phyloP scores from a whole-genome alignment of 2,329 filamentous ascomycete species.

The Diaporthe ilicicola region DNA sequence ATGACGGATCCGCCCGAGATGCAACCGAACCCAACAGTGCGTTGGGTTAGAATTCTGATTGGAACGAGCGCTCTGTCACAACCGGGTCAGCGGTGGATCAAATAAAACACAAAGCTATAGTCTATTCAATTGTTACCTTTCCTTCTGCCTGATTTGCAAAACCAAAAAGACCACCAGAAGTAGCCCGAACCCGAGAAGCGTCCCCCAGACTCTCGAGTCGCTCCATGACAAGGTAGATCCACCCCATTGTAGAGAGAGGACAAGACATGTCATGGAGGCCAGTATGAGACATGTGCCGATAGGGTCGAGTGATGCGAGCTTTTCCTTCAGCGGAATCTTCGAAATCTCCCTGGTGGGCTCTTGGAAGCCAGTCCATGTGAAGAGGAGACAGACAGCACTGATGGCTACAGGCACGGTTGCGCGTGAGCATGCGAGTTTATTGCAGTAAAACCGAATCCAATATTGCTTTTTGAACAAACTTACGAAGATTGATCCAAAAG shows the following conservation, averaged over 20 bases:
- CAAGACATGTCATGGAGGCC: conserved; percentile 15
- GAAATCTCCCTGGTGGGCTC: not conserved
- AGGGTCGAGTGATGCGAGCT: conserved; percentile 3
- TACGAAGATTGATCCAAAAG: conserved; percentile 31
- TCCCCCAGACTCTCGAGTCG: conserved; percentile 22
- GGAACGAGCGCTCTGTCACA: conserved; percentile 11
- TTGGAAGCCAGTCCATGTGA: not conserved
- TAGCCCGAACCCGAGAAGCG: conserved; percentile 11
- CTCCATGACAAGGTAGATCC: conserved; percentile 11
- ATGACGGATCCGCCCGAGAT: conserved; percentile 18
- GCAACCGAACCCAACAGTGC: conserved; percentile 22
- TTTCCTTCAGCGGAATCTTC: not conserved
- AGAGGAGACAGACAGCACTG: conserved; percentile 6
- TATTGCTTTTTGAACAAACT: not conserved
- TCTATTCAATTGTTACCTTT: not conserved
- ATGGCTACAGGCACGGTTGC: not conserved
- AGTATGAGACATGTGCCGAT: conserved; percentile 17
- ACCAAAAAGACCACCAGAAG: conserved; percentile 9
- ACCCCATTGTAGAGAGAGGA: conserved; percentile 27
- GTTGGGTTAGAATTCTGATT: conserved; percentile 17
- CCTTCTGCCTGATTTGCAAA: conserved; percentile 21
- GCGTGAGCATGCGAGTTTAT: not conserved
- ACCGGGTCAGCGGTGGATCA: not conserved
- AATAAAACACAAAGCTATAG: no score
- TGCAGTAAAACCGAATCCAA: no score